phyloP scores from a whole-genome alignment of 148 eudicot species.

The Silene uniflora region DNA sequence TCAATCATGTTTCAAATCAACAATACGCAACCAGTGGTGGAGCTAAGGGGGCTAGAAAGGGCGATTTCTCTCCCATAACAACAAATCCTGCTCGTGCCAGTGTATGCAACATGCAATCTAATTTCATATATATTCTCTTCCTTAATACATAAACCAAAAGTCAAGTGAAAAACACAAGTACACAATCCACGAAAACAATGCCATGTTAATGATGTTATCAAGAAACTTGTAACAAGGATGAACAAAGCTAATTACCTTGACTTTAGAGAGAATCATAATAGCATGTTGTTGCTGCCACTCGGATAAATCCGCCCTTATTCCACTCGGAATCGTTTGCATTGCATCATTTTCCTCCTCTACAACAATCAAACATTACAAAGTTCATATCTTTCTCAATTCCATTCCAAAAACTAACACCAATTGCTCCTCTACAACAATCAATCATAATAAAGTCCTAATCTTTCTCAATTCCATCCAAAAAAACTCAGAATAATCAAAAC shows the following conservation, averaged over 20 bases:
- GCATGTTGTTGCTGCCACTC: conserved; percentile 93
- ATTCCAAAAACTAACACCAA: background rate
- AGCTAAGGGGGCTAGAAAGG: too few relatives aligned
- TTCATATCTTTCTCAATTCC: background rate
- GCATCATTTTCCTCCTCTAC: background rate
- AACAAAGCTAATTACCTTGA: conserved; percentile 47
- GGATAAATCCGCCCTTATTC: conserved; percentile 61
- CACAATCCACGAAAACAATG: background rate
- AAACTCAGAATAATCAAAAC: too few relatives aligned
- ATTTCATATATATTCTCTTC: background rate
- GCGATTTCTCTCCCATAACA: too few relatives aligned
- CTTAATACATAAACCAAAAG: too few relatives aligned
- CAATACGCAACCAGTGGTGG: too few relatives aligned
- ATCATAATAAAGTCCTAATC: background rate
- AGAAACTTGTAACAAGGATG: background rate
- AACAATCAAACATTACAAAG: background rate
- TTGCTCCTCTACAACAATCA: too few relatives aligned
- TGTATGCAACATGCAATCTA: conserved; percentile 3
- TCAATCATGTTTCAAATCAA: background rate
- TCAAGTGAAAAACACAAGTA: background rate
- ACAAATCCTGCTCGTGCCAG: too few relatives aligned
- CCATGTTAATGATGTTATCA: background rate
- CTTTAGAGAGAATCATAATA: conserved; percentile 61
- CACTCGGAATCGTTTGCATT: conserved; percentile 31
- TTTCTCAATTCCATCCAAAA: background rate